Conservation (phyloP, 257 asterid genomes). For the Scutellaria baicalensis region DNA sequence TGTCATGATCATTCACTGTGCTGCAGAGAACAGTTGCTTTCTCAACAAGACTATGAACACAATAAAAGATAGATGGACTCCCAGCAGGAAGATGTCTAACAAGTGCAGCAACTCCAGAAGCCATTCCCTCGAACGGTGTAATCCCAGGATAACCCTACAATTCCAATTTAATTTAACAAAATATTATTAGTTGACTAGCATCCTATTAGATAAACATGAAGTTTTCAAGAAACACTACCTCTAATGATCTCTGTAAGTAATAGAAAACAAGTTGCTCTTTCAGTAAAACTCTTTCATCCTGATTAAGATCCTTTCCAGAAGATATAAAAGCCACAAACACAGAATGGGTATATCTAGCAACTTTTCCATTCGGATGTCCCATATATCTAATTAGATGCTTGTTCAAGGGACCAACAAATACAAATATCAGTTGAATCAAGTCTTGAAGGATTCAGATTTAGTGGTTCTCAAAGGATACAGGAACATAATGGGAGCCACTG, state of each 20-base stretch:
- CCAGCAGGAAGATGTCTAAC: conserved; percentile 97
- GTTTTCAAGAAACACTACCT: conserved; percentile 42
- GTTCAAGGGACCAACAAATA: conserved; percentile 28
- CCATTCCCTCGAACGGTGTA: conserved; percentile 88
- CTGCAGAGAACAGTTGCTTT: conserved; percentile 54
- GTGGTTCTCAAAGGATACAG: conserved; percentile 61
- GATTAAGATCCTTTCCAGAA: conserved; percentile 60
- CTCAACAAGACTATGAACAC: conserved; percentile 57
- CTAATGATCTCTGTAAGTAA: conserved; percentile 74
- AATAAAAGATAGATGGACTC: conserved; percentile 68
- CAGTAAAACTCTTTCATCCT: conserved; percentile 57
- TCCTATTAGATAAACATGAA: background rate
- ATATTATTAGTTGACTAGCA: background rate
- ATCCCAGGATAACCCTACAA: conserved; percentile 68
- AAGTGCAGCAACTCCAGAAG: conserved; percentile 86
- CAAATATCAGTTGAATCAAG: background rate
- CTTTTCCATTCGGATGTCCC: conserved; percentile 88
- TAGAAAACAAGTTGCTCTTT: conserved; percentile 93
- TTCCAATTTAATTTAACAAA: conserved; percentile 15
- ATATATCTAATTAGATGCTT: conserved; percentile 47
- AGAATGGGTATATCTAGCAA: conserved; percentile 81
- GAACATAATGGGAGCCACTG: conserved; percentile 79
- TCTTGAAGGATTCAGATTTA: conserved; percentile 1
- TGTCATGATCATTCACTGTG: conserved; percentile 22
- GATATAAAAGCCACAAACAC: conserved; percentile 76